A percentile compares a stretch with the other conserved stretches of the same genome.
These are phyloP conservation scores for Moringa oleifera DNA, from an alignment of 345 rosid genomes.

Conservation along the genomic window DNA sequence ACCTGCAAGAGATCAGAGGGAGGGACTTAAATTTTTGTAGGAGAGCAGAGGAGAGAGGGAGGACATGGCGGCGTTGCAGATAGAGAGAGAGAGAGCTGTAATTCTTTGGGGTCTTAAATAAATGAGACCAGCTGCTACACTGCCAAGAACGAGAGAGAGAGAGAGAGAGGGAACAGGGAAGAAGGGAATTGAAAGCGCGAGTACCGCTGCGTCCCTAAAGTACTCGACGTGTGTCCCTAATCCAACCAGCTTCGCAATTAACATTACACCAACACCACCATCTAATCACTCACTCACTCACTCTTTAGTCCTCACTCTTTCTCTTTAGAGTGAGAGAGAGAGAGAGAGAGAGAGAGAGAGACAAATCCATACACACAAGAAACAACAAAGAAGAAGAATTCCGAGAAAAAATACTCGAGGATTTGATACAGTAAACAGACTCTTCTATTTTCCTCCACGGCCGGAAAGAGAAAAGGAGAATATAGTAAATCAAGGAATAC, in stretches of 20 bases:
- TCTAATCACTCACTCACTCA: not conserved
- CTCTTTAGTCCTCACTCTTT: not conserved
- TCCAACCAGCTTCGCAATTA: not conserved
- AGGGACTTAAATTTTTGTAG: constrained; percentile 33
- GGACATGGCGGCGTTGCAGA: constrained; percentile 78
- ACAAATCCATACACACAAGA: not conserved
- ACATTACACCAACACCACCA: not conserved
- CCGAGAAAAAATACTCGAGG: constrained; percentile 2
- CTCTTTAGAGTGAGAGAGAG: constrained; percentile 8
- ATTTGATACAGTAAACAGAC: not conserved
- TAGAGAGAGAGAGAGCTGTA: constrained; percentile 37
- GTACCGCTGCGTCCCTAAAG: not conserved
- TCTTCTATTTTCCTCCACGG: not conserved
- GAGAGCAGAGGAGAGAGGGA: constrained; percentile 38
- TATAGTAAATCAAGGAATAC: constrained; percentile 4
- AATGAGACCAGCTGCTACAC: not conserved
- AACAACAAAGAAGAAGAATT: not conserved
- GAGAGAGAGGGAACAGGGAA: constrained; percentile 9
- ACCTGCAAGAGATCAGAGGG: constrained; percentile 25
- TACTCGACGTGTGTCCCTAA: not conserved
- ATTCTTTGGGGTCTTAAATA: constrained; percentile 26
- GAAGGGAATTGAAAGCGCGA: not conserved
- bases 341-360: constrained; percentile 3
- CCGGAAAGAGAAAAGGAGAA: constrained; percentile 6
- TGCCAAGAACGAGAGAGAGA: constrained; percentile 11